phyloP scores from a whole-genome alignment of 495 filamentous ascomycete species.

The Podospora pseudopauciseta region DNA sequence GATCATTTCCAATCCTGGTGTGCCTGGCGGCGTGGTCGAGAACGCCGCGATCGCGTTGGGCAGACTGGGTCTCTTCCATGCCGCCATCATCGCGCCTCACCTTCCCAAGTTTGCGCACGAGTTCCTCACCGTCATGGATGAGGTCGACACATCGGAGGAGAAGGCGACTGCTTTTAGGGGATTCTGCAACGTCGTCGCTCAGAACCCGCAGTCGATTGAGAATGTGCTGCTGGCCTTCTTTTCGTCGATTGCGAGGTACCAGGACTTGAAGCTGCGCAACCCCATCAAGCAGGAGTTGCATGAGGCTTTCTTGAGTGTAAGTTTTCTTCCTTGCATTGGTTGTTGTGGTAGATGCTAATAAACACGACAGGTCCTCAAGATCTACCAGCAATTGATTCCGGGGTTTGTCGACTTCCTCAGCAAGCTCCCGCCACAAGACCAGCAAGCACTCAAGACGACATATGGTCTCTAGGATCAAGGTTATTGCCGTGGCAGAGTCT shows the following conservation, averaged over 20 bases:
- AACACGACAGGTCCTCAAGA: slow-evolving; percentile 61
- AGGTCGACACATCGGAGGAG: slow-evolving; percentile 86
- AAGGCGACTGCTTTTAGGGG: slow-evolving; percentile 91
- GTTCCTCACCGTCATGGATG: slow-evolving; percentile 77
- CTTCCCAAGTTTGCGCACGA: slow-evolving; percentile 75
- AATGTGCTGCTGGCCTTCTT: slow-evolving; percentile 78
- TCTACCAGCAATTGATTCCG: slow-evolving; percentile 82
- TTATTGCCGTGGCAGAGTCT: not conserved
- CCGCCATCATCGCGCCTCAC: slow-evolving; percentile 71
- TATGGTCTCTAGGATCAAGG: slow-evolving; percentile 30
- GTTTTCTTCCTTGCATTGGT: slow-evolving; percentile 6
- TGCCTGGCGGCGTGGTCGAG: slow-evolving; percentile 88
- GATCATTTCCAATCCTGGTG: slow-evolving; percentile 77
- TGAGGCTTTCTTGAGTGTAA: slow-evolving; percentile 46
- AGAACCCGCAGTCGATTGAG: slow-evolving; percentile 91
- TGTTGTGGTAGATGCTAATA: not conserved
- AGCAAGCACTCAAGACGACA: slow-evolving; percentile 45
- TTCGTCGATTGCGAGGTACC: slow-evolving; percentile 73
- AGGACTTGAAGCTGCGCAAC: slow-evolving; percentile 49
- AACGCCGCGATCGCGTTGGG: slow-evolving; percentile 94
- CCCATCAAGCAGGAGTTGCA: slow-evolving; percentile 46
- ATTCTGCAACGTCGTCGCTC: slow-evolving; percentile 77
- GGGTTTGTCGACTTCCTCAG: slow-evolving; percentile 76
- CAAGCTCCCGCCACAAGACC: slow-evolving; percentile 61
- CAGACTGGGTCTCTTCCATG: slow-evolving; percentile 78